These are phyloP conservation scores for Nicotiana attenuata DNA, from an alignment of 257 asterid genomes.

Conservation along the genomic window DNA sequence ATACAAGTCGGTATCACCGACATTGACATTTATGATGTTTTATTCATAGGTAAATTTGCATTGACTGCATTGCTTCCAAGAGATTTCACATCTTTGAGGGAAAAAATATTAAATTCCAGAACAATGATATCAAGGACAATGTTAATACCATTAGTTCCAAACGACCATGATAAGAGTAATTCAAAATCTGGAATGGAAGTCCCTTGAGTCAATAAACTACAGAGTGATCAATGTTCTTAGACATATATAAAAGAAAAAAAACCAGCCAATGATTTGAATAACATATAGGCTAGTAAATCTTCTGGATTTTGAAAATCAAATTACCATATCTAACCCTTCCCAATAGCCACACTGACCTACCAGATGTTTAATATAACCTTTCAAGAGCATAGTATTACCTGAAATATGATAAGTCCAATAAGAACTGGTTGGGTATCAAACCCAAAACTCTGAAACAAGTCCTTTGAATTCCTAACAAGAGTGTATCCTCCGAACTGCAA, in stretches of 20 bases:
- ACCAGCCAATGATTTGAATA: background rate
- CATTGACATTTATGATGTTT: background rate
- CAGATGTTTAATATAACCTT: background rate
- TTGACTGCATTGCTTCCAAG: background rate
- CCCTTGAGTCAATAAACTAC: background rate
- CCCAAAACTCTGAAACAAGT: conserved; percentile 93
- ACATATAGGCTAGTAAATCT: background rate
- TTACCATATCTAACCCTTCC: background rate
- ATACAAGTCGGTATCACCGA: background rate
- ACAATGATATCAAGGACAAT: background rate
- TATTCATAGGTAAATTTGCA: background rate
- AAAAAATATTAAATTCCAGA: background rate
- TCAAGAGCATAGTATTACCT: conserved; percentile 42
- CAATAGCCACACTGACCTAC: background rate
- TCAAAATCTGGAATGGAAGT: background rate
- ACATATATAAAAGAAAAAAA: background rate
- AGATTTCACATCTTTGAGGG: background rate
- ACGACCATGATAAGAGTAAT: background rate
- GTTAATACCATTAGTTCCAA: background rate
- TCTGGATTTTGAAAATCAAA: background rate
- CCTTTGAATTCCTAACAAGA: conserved; percentile 92
- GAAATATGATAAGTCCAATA: conserved; percentile 92
- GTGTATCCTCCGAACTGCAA: conserved; percentile 97
- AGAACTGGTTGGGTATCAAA: conserved; percentile 97
- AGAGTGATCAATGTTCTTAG: background rate